A percentile compares a stretch with the other conserved stretches of the same genome.
These are phyloP conservation scores for Strigomonas galati DNA, from an alignment of 208 protist genomes.

Conservation along the genomic window DNA sequence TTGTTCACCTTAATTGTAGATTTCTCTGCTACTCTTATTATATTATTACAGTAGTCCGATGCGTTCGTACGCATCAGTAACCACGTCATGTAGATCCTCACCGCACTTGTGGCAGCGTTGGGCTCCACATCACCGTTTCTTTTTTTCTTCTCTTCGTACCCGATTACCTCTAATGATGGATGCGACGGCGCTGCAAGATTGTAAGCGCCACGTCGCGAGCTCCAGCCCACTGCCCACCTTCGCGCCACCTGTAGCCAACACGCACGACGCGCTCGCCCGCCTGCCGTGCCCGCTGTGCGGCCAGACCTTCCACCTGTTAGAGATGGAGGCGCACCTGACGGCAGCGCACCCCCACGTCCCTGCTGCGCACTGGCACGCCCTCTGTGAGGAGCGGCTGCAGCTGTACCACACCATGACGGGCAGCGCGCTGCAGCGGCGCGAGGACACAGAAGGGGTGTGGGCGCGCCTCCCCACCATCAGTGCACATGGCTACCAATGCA, in stretches of 20 bases:
- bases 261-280: conserved; percentile 67
- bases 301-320: conserved; percentile 39
- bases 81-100: neutral
- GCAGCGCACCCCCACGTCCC: conserved; percentile 49
- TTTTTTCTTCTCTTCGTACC: neutral
- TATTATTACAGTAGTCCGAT: no score
- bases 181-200: neutral
- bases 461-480: conserved; percentile 59
- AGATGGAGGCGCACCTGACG: conserved; percentile 75
- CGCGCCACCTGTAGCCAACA: conserved; percentile 34
- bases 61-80: neutral
- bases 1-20: no score
- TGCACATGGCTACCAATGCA: conserved; percentile 70
- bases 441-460: conserved; percentile 8
- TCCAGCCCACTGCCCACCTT: conserved; percentile 16
- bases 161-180: neutral
- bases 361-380: conserved; percentile 36
- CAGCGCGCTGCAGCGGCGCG: conserved; percentile 34
- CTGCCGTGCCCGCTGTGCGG: conserved; percentile 64
- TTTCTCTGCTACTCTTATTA: no score
- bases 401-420: conserved; percentile 62
- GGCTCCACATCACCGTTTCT: neutral
- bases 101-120: neutral
- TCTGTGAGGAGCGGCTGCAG: conserved; percentile 54
- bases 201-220: no score